A percentile compares a stretch with the other conserved stretches of the same genome.
Evolutionary conservation across 495 filamentous ascomycete genomes (phyloP).

Genomic region (Xylaria curta): DNA sequence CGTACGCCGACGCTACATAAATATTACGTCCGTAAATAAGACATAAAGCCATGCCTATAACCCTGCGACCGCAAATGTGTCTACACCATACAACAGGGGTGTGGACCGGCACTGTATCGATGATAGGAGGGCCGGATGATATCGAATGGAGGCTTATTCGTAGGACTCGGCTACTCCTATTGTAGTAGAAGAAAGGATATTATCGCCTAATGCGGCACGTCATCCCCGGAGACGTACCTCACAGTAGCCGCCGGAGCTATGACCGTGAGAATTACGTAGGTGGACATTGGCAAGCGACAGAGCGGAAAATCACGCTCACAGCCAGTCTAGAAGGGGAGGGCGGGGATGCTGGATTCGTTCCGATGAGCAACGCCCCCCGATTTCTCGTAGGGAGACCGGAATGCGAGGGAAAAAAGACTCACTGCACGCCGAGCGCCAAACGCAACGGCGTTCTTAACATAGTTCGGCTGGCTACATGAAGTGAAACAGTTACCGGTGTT

Average conservation of each 20-base stretch:
- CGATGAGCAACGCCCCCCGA: conserved; percentile 1
- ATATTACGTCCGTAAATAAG: conserved; percentile 44
- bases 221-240: conserved; percentile 2
- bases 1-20: conserved; percentile 36
- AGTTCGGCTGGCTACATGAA: conserved; percentile 31
- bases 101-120: background rate
- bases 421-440: conserved; percentile 22
- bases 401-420: conserved; percentile 1
- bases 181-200: background rate
- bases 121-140: conserved; percentile 1
- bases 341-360: conserved; percentile 29
- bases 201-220: conserved; percentile 21
- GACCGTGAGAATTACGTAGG: conserved; percentile 15
- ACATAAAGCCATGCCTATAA: conserved; percentile 33
- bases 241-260: background rate
- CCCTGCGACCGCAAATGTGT: conserved; percentile 29
- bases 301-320: background rate
- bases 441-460: conserved; percentile 27
- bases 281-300: background rate
- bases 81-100: conserved; percentile 13
- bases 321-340: conserved; percentile 25
- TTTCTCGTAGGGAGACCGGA: background rate
- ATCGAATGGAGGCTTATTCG: conserved; percentile 1
- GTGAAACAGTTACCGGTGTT: conserved; percentile 41
- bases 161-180: conserved; percentile 15